These are phyloP conservation scores for Puya raimondii DNA, from an alignment of 176 grass and related monocot species.

Conservation along the genomic window DNA sequence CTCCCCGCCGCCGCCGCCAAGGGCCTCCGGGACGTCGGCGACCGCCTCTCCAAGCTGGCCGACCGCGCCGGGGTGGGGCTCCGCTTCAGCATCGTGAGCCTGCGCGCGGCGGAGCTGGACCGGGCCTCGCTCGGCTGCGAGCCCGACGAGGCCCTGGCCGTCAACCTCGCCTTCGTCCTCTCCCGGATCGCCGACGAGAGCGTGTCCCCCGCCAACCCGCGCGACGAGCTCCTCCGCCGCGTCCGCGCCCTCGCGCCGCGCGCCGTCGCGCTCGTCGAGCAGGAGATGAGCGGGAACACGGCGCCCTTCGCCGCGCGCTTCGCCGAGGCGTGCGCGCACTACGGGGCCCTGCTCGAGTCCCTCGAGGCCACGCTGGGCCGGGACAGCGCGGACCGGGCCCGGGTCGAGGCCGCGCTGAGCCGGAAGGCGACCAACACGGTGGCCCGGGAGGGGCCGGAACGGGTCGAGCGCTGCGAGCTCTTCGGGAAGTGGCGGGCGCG, in stretches of 20 bases:
- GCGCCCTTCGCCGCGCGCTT: neutral
- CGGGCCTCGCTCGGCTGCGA: neutral
- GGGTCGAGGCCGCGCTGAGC: neutral
- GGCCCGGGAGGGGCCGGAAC: neutral
- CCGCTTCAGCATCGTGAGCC: neutral
- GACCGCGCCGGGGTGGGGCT: neutral
- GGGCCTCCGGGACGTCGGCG: neutral
- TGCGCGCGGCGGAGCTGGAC: neutral
- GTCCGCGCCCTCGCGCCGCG: neutral
- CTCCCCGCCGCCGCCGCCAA: neutral
- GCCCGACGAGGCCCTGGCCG: neutral
- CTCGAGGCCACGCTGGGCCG: neutral
- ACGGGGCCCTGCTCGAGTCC: neutral
- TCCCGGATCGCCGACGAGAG: neutral
- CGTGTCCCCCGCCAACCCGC: neutral
- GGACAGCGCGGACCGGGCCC: neutral
- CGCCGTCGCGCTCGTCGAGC: neutral
- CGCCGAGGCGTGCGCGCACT: conserved; percentile 6
- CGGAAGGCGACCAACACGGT: conserved; percentile 3
- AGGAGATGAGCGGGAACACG: conserved; percentile 4
- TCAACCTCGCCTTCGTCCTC: conserved; percentile 4
- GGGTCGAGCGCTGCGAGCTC: conserved; percentile 11
- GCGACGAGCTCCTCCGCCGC: neutral
- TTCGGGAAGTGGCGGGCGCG: conserved; percentile 7
- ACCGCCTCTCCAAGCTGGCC: neutral